phyloP scores from a whole-genome alignment of 2,329 filamentous ascomycete genomes.

The Eutypella sp. region DNA sequence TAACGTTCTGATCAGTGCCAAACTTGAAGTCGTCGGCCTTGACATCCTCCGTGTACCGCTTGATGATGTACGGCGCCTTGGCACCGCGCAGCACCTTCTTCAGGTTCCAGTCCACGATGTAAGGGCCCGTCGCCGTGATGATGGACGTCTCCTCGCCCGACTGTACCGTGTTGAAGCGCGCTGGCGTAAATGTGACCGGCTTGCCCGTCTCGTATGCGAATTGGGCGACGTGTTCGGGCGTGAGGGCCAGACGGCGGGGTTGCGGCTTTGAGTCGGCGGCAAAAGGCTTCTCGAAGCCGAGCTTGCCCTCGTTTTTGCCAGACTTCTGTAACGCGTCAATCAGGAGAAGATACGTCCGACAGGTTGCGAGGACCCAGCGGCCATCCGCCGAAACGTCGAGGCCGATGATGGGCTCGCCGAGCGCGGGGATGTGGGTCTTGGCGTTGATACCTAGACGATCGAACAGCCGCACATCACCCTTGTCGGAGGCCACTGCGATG shows the following conservation, averaged over 20 bases:
- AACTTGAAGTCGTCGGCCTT: constrained; percentile 99
- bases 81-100: constrained; percentile 79
- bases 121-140: constrained; percentile 92
- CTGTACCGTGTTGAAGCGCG: constrained; percentile 87
- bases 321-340: constrained; percentile 87
- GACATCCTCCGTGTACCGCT: constrained; percentile 90
- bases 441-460: constrained; percentile 95
- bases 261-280: constrained; percentile 90
- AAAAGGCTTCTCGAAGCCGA: constrained; percentile 95
- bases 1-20: constrained; percentile 94
- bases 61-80: constrained; percentile 92
- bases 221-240: constrained; percentile 89
- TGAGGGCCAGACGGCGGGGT: constrained; percentile 81
- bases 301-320: constrained; percentile 94
- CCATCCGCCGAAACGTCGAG: constrained; percentile 94
- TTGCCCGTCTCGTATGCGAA: constrained; percentile 95
- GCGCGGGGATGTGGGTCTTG: constrained; percentile 92
- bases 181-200: constrained; percentile 80
- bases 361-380: constrained; percentile 91
- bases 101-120: constrained; percentile 93
- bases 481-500: constrained; percentile 94
- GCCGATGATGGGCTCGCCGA: constrained; percentile 91
- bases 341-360: constrained; percentile 87
- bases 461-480: constrained; percentile 95
- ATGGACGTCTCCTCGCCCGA: constrained; percentile 84